phyloP scores from a whole-genome alignment of 768 basidiomycete species.

The Boletellus ananas region DNA sequence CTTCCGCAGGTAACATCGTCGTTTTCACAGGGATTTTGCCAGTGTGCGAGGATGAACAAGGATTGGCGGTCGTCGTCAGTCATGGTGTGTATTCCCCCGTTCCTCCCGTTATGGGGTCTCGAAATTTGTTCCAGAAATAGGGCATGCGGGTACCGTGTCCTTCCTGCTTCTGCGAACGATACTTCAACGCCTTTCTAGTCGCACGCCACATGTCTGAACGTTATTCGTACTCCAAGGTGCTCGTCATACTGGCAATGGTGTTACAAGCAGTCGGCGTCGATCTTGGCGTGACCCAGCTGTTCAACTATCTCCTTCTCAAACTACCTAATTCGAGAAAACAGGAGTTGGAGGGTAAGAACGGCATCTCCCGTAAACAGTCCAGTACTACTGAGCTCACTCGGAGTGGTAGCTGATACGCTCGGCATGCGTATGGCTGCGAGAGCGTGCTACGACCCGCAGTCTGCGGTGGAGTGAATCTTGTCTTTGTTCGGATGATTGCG shows the following conservation, averaged over 20 bases:
- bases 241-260: slow-evolving; percentile 38
- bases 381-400: neutral
- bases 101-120: neutral
- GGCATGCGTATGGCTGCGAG: slow-evolving; percentile 75
- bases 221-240: slow-evolving; percentile 40
- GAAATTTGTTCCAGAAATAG: slow-evolving; percentile 55
- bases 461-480: slow-evolving; percentile 57
- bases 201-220: slow-evolving; percentile 55
- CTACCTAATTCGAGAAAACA: slow-evolving; percentile 81
- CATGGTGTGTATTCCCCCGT: slow-evolving; percentile 52
- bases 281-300: slow-evolving; percentile 44
- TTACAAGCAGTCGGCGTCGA: slow-evolving; percentile 53
- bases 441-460: slow-evolving; percentile 84
- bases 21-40: slow-evolving; percentile 90
- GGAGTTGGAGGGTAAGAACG: slow-evolving; percentile 68
- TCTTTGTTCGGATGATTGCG: neutral
- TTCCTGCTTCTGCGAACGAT: neutral
- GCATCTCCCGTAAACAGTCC: neutral
- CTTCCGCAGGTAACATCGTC: slow-evolving; percentile 58
- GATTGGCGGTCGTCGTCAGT: slow-evolving; percentile 77
- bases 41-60: slow-evolving; percentile 70
- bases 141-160: slow-evolving; percentile 56
- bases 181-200: slow-evolving; percentile 35
- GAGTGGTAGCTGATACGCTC: slow-evolving; percentile 69
- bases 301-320: slow-evolving; percentile 53